Evolutionary conservation across 176 grass and related monocot species (phyloP).

Genomic region (Aegilops longissima): DNA sequence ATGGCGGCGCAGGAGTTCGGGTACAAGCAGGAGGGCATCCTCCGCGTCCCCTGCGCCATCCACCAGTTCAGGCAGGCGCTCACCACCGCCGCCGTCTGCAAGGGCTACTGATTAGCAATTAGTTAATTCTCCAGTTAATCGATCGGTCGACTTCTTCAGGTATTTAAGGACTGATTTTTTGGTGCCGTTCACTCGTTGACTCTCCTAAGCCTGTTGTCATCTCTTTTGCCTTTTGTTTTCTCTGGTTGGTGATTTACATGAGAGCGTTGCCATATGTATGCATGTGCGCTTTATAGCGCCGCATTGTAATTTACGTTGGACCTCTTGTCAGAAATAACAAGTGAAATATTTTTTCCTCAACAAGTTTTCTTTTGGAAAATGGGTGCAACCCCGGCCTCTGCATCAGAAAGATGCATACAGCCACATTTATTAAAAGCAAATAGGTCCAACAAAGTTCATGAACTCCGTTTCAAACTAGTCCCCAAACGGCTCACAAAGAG

Average conservation of each 20-base stretch:
- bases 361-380: too few relatives aligned
- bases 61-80: conserved; percentile 52
- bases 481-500: too few relatives aligned
- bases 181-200: background rate
- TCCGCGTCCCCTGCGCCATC: conserved; percentile 65
- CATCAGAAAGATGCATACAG: too few relatives aligned
- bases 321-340: background rate
- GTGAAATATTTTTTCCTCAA: background rate
- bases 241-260: background rate
- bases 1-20: conserved; percentile 68
- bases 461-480: too few relatives aligned
- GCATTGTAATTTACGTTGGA: background rate
- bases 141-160: background rate
- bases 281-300: background rate
- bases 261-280: background rate
- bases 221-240: background rate
- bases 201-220: background rate
- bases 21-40: conserved; percentile 63
- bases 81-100: conserved; percentile 21
- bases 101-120: background rate
- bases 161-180: background rate
- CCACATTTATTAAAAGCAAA: too few relatives aligned
- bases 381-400: too few relatives aligned
- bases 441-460: too few relatives aligned
- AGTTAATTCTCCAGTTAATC: background rate